Evolutionary conservation across 202 grass and related monocot species (phyloP), one percentile per base, ranked within the genome.

Genomic region (Dendrocalamus latiflorus): DNA sequence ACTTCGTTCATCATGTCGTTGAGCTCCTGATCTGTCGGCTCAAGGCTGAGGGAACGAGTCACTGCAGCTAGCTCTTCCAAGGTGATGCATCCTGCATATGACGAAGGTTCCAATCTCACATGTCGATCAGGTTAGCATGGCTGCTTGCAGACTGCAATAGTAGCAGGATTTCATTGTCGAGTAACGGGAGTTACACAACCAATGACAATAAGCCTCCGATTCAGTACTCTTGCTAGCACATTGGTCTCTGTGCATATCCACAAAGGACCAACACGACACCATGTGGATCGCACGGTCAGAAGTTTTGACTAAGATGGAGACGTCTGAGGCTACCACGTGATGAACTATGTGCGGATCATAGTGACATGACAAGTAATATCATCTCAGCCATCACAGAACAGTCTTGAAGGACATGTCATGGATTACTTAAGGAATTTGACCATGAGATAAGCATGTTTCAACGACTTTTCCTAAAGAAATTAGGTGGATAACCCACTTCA

Each of bases 1-100:
- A n/a, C 90, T 56, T 94, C 90, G 0, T 74, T 77, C 82, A 97
- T 94, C 92, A 97, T 97, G 44, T 91, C 90, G 7, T 20, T 65
- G 68, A 97, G 90, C 68, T 94, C 92, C 20, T 88, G 86, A 28
- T 92, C 75, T 1, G 86, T 91, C 9, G 86, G 92, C 26, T 94
- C 85, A 21, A 90, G 86, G 43, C 86, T 90, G 37, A 97, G 83
- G 26, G 89, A 90, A 16, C 62, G 63, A 47, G 89, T 88, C 25
- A 94, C 94, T 0, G 78, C 44, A 45, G 77, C 90, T 18, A 97
- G 57, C 74, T 97, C 94, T 60, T 92, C 91, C 48, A 77, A 43
- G 57, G 88, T 92, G 70, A 97, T 97, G 83, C 90, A 78, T 63
- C 94, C 94, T 97, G 44, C 43, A 84, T 38, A 24, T 43, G 71